These are phyloP conservation scores for Pleurotus ostreatus DNA, from an alignment of 768 basidiomycete genomes.

Conservation along the genomic window DNA sequence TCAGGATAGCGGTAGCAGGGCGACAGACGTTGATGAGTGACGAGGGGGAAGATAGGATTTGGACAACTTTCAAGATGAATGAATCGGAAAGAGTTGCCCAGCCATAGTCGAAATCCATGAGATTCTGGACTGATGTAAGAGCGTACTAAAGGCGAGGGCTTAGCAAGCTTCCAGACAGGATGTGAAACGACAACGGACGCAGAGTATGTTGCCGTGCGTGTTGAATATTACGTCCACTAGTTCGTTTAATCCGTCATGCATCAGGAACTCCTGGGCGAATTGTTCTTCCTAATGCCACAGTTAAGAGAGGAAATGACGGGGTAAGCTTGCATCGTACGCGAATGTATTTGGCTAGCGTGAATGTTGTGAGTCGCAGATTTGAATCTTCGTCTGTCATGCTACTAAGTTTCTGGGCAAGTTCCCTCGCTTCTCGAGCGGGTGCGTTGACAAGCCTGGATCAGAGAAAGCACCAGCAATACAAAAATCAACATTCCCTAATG, in stretches of 20 bases:
- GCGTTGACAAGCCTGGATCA: constrained; percentile 68
- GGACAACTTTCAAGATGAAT: constrained; percentile 77
- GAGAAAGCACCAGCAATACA: constrained; percentile 4
- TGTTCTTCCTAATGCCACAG: constrained; percentile 61
- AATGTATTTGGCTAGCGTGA: constrained; percentile 77
- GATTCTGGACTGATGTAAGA: constrained; percentile 78
- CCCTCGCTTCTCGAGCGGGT: constrained; percentile 73
- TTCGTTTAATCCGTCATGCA: constrained; percentile 63
- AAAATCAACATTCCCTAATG: constrained; percentile 3
- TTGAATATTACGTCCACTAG: constrained; percentile 66
- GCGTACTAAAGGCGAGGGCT: constrained; percentile 55
- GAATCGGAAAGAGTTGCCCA: constrained; percentile 68
- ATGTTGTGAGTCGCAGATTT: constrained; percentile 63
- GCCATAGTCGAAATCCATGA: constrained; percentile 84
- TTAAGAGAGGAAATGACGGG: background rate
- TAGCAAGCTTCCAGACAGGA: constrained; percentile 5
- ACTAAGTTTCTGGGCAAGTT: constrained; percentile 67
- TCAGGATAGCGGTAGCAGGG: constrained; percentile 86
- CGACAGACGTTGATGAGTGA: constrained; percentile 88
- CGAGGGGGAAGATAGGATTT: constrained; percentile 68
- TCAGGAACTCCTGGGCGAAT: constrained; percentile 77
- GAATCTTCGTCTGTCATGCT: constrained; percentile 45
- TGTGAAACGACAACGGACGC: constrained; percentile 41
- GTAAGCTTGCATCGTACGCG: constrained; percentile 39
- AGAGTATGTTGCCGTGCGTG: constrained; percentile 79